These are phyloP conservation scores for Anethum foeniculum DNA, from an alignment of 140 eudicot species.

Conservation along the genomic window DNA sequence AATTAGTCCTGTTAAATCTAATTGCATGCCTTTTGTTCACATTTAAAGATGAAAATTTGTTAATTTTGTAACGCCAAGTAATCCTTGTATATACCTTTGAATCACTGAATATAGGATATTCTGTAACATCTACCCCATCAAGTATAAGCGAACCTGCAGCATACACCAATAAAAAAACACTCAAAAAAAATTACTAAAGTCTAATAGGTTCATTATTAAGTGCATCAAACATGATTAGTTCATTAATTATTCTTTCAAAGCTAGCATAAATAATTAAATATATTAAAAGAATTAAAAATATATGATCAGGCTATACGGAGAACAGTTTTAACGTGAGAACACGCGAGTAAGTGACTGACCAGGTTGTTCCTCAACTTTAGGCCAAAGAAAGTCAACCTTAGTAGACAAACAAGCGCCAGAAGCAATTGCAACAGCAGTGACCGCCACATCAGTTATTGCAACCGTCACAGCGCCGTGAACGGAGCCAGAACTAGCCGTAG, in stretches of 20 bases:
- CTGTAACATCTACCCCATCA: conserved; percentile 94
- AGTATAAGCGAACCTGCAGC: conserved; percentile 61
- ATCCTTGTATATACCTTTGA: conserved; percentile 37
- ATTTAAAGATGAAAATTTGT: too few relatives aligned
- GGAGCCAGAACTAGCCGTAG: conserved; percentile 49
- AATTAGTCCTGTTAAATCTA: too few relatives aligned
- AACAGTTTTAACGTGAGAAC: too few relatives aligned
- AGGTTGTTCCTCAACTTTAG: conserved; percentile 75
- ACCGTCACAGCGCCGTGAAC: conserved; percentile 74
- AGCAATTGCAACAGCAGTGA: conserved; percentile 91
- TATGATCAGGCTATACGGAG: too few relatives aligned
- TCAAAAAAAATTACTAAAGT: too few relatives aligned
- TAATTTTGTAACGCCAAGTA: too few relatives aligned
- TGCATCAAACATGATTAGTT: background rate
- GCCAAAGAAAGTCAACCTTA: conserved; percentile 78
- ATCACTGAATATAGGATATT: conserved; percentile 70
- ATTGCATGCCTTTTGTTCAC: too few relatives aligned
- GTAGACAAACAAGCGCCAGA: conserved; percentile 95
- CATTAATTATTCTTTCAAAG: background rate
- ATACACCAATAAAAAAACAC: background rate
- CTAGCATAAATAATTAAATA: too few relatives aligned
- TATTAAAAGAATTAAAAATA: too few relatives aligned
- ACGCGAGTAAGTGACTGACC: conserved; percentile 21
- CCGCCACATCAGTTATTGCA: conserved; percentile 85
- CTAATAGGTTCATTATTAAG: background rate